These are phyloP conservation scores for Plasmodium malariae DNA, from an alignment of 169 alveolate genomes.

Conservation along the genomic window DNA sequence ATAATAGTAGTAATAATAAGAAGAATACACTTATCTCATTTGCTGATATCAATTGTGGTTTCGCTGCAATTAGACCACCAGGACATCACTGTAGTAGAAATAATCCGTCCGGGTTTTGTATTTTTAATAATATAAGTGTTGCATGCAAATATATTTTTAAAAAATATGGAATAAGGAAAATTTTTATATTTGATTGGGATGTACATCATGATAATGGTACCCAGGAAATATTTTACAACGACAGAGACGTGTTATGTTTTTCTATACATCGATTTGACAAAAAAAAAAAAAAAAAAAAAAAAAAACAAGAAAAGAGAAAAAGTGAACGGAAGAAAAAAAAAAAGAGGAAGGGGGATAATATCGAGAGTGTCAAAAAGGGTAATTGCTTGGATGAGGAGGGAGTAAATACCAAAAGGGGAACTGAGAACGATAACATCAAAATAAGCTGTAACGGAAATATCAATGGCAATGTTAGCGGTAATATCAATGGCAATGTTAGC, in stretches of 20 bases:
- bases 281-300: constrained; percentile 8
- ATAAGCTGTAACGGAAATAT: neutral
- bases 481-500: neutral
- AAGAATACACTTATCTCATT: neutral
- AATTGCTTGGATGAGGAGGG: too few species aligned
- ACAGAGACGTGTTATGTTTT: constrained; percentile 78
- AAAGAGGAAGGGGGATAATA: neutral
- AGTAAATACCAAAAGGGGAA: neutral
- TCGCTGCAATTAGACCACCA: constrained; percentile 85
- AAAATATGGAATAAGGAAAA: constrained; percentile 88
- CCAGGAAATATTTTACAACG: constrained; percentile 90
- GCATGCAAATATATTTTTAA: constrained; percentile 92
- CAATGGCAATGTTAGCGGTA: neutral
- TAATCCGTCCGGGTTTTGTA: constrained; percentile 91
- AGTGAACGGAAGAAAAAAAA: neutral
- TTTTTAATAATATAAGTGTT: constrained; percentile 93
- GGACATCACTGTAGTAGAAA: constrained; percentile 87
- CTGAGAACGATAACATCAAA: neutral
- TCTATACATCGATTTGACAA: constrained; percentile 83
- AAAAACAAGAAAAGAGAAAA: neutral
- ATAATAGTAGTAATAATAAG: neutral
- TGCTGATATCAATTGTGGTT: constrained; percentile 78
- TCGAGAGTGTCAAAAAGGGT: neutral
- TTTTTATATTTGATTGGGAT: constrained; percentile 95
- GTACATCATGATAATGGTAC: constrained; percentile 98